A percentile compares a stretch with the other conserved stretches of the same genome.
These are phyloP conservation scores for Pythium plurisporium DNA, from an alignment of 352 stramenopile species.

Conservation along the genomic window DNA sequence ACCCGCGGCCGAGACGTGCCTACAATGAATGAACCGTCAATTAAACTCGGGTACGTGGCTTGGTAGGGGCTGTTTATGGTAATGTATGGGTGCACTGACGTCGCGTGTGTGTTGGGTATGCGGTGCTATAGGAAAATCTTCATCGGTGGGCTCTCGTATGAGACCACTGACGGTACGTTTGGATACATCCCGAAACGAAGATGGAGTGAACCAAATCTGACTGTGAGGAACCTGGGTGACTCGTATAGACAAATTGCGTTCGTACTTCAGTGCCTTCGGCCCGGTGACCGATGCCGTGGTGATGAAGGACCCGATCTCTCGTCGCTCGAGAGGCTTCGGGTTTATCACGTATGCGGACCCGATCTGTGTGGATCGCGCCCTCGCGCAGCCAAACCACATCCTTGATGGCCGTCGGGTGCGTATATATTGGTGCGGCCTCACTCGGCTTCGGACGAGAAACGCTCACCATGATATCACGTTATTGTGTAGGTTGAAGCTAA, in stretches of 20 bases:
- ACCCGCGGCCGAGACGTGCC: not conserved
- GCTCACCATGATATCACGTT: too few relatives aligned
- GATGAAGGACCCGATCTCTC: slow-evolving; percentile 92
- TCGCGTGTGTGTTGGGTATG: not conserved
- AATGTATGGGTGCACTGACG: slow-evolving; percentile 3
- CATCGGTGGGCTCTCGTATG: slow-evolving; percentile 87
- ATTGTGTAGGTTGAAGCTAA: slow-evolving; percentile 86
- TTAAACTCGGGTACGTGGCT: slow-evolving; percentile 35
- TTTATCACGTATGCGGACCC: slow-evolving; percentile 93
- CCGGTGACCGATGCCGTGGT: slow-evolving; percentile 89
- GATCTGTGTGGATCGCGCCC: slow-evolving; percentile 82
- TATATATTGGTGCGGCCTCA: too few relatives aligned
- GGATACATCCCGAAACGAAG: too few relatives aligned
- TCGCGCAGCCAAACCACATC: slow-evolving; percentile 88
- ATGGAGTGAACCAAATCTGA: too few relatives aligned
- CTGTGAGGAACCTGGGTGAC: not conserved
- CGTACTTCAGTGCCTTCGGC: slow-evolving; percentile 88
- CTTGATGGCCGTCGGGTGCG: slow-evolving; percentile 85
- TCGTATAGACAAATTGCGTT: slow-evolving; percentile 79
- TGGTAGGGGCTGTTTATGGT: not conserved
- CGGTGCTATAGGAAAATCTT: slow-evolving; percentile 83
- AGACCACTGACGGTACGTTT: slow-evolving; percentile 80
- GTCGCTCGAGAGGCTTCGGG: slow-evolving; percentile 88
- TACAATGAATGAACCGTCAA: slow-evolving; percentile 30
- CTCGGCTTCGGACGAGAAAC: too few relatives aligned